A percentile compares a stretch with the other conserved stretches of the same genome.
These are phyloP conservation scores for Gymnopilus dilepis DNA, from an alignment of 768 basidiomycete species.

Conservation along the genomic window DNA sequence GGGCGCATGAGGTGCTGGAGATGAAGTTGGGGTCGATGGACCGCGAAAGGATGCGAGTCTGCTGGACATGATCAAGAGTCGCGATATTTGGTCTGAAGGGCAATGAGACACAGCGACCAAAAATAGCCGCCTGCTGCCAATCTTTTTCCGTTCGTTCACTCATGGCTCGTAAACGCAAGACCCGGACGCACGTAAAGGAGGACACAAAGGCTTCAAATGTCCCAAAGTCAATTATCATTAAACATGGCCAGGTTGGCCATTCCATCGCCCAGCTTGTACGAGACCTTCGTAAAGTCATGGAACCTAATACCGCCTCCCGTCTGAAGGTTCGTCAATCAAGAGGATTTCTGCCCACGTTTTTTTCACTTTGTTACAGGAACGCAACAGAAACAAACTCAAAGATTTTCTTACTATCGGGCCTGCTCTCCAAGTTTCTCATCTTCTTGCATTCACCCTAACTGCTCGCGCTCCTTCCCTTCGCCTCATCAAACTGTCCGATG, in stretches of 20 bases:
- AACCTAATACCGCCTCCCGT: constrained; percentile 94
- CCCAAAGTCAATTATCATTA: constrained; percentile 96
- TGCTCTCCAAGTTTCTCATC: constrained; percentile 87
- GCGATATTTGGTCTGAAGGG: neutral
- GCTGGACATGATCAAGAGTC: constrained; percentile 28
- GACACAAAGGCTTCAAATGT: constrained; percentile 40
- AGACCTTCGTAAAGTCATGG: constrained; percentile 95
- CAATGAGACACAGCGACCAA: neutral
- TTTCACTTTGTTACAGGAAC: constrained; percentile 63
- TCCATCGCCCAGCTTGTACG: constrained; percentile 89
- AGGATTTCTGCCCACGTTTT: neutral
- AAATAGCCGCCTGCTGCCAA: constrained; percentile 15
- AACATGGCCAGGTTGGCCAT: constrained; percentile 91
- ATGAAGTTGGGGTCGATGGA: constrained; percentile 75
- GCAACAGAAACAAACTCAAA: constrained; percentile 87
- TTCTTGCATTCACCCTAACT: constrained; percentile 91
- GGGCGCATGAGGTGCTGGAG: constrained; percentile 57
- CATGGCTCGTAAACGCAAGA: constrained; percentile 81
- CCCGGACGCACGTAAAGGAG: constrained; percentile 81
- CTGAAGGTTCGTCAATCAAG: constrained; percentile 64
- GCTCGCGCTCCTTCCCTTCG: constrained; percentile 85
- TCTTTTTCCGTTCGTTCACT: constrained; percentile 16
- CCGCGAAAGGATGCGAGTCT: constrained; percentile 81
- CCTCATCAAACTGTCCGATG: constrained; percentile 84
- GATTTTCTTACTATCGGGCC: constrained; percentile 95